These are phyloP conservation scores for Colletotrichum agaves DNA, from an alignment of 2,329 filamentous ascomycete genomes.

Conservation along the genomic window DNA sequence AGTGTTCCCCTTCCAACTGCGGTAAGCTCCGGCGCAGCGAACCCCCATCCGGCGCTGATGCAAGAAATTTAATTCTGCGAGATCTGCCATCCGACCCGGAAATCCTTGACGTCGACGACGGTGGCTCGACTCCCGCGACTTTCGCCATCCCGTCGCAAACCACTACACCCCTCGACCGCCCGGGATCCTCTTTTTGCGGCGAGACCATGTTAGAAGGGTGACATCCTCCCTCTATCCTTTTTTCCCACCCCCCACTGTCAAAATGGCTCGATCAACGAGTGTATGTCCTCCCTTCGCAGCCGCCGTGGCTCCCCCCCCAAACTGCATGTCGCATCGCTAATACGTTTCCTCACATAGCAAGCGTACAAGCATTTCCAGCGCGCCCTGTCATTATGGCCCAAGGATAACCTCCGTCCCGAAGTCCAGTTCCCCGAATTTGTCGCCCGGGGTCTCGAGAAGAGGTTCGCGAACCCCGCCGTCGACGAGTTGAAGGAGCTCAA, in stretches of 20 bases:
- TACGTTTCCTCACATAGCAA: slow-evolving; percentile 46
- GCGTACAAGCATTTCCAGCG: slow-evolving; percentile 60
- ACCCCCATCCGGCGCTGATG: no score
- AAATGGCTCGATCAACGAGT: slow-evolving; percentile 40
- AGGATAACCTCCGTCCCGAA: slow-evolving; percentile 70
- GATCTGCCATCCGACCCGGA: slow-evolving; percentile 7
- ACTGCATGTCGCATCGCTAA: slow-evolving; percentile 16
- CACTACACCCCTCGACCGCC: slow-evolving; percentile 48
- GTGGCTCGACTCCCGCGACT: background rate
- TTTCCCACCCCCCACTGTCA: background rate
- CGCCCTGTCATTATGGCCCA: slow-evolving; percentile 69
- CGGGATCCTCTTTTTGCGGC: background rate
- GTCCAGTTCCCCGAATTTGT: slow-evolving; percentile 70
- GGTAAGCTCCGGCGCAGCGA: slow-evolving; percentile 17
- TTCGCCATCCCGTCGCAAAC: slow-evolving; percentile 39
- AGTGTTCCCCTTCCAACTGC: background rate
- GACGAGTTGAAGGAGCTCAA: slow-evolving; percentile 61
- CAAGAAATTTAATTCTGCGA: slow-evolving; percentile 26
- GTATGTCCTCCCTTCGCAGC: slow-evolving; percentile 34
- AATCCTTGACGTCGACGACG: slow-evolving; percentile 37
- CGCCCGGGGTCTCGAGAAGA: slow-evolving; percentile 54
- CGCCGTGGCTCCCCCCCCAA: background rate
- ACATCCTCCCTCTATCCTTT: background rate
- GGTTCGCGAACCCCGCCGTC: slow-evolving; percentile 40
- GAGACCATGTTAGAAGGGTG: slow-evolving; percentile 25